Conservation (phyloP, 2,329 filamentous ascomycete species). For the Aureobasidium vineae region DNA sequence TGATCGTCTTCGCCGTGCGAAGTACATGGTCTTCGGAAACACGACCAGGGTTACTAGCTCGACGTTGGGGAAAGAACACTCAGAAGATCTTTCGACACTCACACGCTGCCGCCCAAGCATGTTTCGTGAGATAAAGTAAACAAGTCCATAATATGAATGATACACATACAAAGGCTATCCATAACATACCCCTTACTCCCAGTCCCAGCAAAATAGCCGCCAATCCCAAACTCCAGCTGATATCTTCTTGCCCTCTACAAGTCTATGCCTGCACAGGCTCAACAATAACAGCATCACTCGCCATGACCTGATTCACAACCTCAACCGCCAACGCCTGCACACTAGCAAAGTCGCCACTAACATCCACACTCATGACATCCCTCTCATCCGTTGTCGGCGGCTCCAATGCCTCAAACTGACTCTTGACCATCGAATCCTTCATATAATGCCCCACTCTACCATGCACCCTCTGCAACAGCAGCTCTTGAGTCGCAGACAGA, state of each 20-base stretch:
- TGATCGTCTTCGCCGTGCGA: too few species aligned
- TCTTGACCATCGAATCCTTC: conserved; percentile 92
- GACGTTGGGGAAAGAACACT: background rate
- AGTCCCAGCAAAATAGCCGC: background rate
- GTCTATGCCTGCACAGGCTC: background rate
- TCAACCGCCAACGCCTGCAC: conserved; percentile 43
- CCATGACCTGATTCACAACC: conserved; percentile 43
- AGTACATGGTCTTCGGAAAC: background rate
- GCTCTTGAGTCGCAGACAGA: conserved; percentile 72
- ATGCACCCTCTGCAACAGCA: conserved; percentile 72
- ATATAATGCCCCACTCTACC: conserved; percentile 85
- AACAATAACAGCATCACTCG: conserved; percentile 20
- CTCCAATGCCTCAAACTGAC: conserved; percentile 87
- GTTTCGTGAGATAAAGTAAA: too few species aligned
- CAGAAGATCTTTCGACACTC: too few species aligned
- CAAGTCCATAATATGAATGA: too few species aligned
- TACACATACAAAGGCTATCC: background rate
- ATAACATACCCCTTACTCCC: background rate
- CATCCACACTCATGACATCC: conserved; percentile 50
- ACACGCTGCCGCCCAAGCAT: too few species aligned
- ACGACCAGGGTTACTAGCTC: background rate
- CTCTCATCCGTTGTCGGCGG: conserved; percentile 62
- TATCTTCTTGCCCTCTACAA: background rate
- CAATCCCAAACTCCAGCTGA: background rate
- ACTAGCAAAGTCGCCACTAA: conserved; percentile 43